These are phyloP conservation scores for Fonsecaea multimorphosa DNA, from an alignment of 2,329 filamentous ascomycete species.

Conservation along the genomic window DNA sequence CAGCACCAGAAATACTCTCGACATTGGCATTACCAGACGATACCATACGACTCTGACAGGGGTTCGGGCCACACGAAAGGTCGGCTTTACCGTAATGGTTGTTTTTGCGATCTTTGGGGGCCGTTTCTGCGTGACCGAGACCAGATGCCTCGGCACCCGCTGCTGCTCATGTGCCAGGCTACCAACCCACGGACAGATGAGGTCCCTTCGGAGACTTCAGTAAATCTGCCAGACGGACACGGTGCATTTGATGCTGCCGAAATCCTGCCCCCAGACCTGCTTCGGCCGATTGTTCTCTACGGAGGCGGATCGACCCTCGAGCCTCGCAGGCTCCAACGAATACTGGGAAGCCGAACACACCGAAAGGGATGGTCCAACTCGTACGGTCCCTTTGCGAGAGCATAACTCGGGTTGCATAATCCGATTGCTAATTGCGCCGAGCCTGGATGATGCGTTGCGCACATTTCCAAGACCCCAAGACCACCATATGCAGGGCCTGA, in stretches of 20 bases:
- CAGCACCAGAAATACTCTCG: not conserved
- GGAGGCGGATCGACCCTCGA: too few relatives aligned
- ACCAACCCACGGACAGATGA: not conserved
- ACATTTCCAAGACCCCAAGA: not conserved
- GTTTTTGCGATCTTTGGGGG: not conserved
- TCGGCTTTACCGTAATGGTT: not conserved
- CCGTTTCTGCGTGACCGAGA: conserved; percentile 1
- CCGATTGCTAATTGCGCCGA: not conserved
- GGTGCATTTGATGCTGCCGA: conserved; percentile 1
- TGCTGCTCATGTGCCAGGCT: not conserved
- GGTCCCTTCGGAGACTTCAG: not conserved
- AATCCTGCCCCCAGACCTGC: not conserved
- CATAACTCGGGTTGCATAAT: not conserved
- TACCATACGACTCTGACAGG: not conserved
- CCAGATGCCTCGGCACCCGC: not conserved
- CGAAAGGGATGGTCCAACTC: not conserved
- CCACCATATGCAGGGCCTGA: not conserved
- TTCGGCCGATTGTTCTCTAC: too few relatives aligned
- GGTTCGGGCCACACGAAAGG: not conserved
- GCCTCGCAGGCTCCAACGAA: too few relatives aligned
- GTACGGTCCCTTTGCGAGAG: not conserved
- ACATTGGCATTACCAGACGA: conserved; percentile 5
- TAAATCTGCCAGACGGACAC: not conserved
- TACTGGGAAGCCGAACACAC: not conserved
- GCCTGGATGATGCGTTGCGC: not conserved